phyloP scores from a whole-genome alignment of 2,329 filamentous ascomycete genomes.

The Pyrenophora graminea region DNA sequence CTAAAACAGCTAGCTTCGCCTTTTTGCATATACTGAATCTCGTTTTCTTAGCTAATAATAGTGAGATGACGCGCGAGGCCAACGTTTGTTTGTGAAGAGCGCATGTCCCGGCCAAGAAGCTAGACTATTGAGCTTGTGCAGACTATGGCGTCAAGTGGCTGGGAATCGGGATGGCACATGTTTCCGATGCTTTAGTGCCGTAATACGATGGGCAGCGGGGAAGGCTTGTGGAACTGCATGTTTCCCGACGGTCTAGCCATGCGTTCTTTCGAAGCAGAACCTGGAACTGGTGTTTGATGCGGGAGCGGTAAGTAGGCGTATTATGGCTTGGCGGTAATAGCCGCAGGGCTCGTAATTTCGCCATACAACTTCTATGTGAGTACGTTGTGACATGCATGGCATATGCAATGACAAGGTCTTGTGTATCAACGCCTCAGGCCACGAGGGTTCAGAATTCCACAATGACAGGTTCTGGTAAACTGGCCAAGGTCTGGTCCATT shows the following conservation, averaged over 20 bases:
- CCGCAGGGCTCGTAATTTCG: no score
- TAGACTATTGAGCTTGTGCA: not conserved
- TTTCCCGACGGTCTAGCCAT: not conserved
- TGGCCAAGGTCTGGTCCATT: not conserved
- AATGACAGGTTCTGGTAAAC: no score
- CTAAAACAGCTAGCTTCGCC: no score
- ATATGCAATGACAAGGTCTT: no score
- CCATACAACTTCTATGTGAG: not conserved
- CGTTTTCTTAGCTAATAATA: no score
- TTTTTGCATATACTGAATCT: no score
- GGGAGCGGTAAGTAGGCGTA: no score
- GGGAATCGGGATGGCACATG: not conserved
- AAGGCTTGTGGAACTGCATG: constrained; percentile 1
- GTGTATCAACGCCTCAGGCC: no score
- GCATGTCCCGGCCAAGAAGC: not conserved
- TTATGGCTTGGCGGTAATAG: no score
- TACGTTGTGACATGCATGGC: not conserved
- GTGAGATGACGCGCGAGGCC: no score
- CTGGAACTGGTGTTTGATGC: not conserved
- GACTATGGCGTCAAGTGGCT: not conserved
- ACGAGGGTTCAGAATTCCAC: no score
- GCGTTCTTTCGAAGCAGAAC: not conserved
- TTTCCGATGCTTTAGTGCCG: constrained; percentile 7
- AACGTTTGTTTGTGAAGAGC: no score
- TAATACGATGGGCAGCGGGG: constrained; percentile 6